phyloP scores from a whole-genome alignment of 352 stramenopile genomes.

The Achlya hypogyna region DNA sequence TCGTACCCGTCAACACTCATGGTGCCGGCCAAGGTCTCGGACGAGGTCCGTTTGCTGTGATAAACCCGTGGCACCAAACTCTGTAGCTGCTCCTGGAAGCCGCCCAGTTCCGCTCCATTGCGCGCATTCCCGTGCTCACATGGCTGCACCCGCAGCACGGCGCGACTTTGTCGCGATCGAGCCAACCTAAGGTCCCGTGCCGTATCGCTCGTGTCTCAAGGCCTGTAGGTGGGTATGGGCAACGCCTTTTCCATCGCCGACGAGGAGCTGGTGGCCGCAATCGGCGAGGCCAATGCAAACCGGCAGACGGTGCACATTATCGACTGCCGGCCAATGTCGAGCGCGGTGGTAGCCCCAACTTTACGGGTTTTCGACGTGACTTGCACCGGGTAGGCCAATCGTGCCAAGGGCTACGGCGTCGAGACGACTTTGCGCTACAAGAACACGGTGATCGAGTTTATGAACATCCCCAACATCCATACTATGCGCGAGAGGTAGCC shows the following conservation, averaged over 20 bases:
- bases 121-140: constrained; percentile 55
- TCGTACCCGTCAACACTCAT: constrained; percentile 92
- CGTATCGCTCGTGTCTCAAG: background rate
- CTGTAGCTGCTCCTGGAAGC: constrained; percentile 60
- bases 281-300: constrained; percentile 50
- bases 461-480: constrained; percentile 99
- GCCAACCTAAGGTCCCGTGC: constrained; percentile 62
- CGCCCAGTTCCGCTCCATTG: constrained; percentile 59
- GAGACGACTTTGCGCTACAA: constrained; percentile 96
- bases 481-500: constrained; percentile 90
- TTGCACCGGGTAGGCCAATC: constrained; percentile 37
- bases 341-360: constrained; percentile 34
- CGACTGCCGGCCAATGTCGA: constrained; percentile 76
- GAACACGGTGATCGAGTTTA: constrained; percentile 92
- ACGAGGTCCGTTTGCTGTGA: constrained; percentile 41
- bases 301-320: constrained; percentile 71
- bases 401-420: constrained; percentile 89
- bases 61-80: background rate
- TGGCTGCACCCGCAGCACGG: constrained; percentile 68
- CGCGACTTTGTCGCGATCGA: constrained; percentile 59
- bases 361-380: constrained; percentile 35
- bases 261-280: constrained; percentile 56
- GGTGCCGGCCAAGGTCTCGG: constrained; percentile 84
- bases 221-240: constrained; percentile 47
- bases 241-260: constrained; percentile 65